phyloP scores from a whole-genome alignment of 352 stramenopile genomes.

The Plasmopara muralis region DNA sequence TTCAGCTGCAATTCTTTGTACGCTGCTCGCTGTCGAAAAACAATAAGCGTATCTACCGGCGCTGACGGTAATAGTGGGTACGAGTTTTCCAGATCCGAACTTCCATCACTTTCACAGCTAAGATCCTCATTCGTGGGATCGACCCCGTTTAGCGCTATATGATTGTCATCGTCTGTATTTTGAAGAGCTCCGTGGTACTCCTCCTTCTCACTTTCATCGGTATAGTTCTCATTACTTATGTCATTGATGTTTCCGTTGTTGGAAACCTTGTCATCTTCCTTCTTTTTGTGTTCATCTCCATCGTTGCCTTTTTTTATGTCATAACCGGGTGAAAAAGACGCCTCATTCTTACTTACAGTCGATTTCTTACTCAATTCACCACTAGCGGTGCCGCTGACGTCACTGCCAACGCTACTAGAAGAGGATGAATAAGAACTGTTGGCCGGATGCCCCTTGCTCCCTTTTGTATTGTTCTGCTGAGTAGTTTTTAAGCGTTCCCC shows the following conservation, averaged over 20 bases:
- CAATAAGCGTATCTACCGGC: slow-evolving; percentile 54
- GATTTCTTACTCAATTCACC: slow-evolving; percentile 27
- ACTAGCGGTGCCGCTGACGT: slow-evolving; percentile 18
- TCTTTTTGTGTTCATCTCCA: slow-evolving; percentile 19
- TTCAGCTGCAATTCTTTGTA: slow-evolving; percentile 50
- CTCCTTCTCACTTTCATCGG: slow-evolving; percentile 24
- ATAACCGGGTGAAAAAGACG: slow-evolving; percentile 11
- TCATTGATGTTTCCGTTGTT: slow-evolving; percentile 27
- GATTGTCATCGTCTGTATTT: slow-evolving; percentile 46
- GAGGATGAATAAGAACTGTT: slow-evolving; percentile 37
- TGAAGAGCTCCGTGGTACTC: slow-evolving; percentile 36
- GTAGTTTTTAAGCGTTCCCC: background rate
- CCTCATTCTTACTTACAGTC: slow-evolving; percentile 25
- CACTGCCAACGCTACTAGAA: slow-evolving; percentile 27
- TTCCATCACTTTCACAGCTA: slow-evolving; percentile 47
- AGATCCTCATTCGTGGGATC: slow-evolving; percentile 28
- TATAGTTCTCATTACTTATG: slow-evolving; percentile 28
- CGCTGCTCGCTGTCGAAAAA: slow-evolving; percentile 43
- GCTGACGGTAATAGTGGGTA: slow-evolving; percentile 51
- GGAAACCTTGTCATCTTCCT: slow-evolving; percentile 14
- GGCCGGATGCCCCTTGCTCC: slow-evolving; percentile 11
- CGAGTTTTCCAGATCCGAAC: slow-evolving; percentile 49
- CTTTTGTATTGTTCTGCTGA: slow-evolving; percentile 4
- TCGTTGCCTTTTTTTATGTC: slow-evolving; percentile 7
- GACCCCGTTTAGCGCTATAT: slow-evolving; percentile 32